Base-by-base conservation (phyloP, 805 yeast genomes). In the Nakazawaea holstii region DNA sequence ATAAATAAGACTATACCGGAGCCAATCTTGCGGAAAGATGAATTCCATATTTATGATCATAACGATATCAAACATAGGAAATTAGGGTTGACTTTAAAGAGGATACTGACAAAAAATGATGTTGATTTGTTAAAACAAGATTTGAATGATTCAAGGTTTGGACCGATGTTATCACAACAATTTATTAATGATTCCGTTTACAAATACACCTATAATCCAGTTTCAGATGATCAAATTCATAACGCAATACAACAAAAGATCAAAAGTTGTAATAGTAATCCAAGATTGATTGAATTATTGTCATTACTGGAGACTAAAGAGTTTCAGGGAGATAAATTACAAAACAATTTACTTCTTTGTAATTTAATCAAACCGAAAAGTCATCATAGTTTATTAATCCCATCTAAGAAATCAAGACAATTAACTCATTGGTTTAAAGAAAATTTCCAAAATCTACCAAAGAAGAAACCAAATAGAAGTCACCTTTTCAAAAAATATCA, bases 401-500 rank as follows among this genome's bases (percentile, higher is more conserved):
- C 50, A 10, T 37, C 46, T 14, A 37, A 41, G 24, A 42, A 42
- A 20, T 3, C 37, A 7, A 27, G 15, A 14, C 26, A 27, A 13
- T 27, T 47, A 31, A 8, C 14, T 7, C 15, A 27, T 4, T 47
- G 50, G 50, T 42, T 47, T 15, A n/a, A 42, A 27, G 32, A 42
- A 1, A 32, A 35, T 24, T 48, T 48, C 28, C 2, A 7, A 6
- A 41, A 39, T 8, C 33, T 48, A 7, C 46, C 42, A 9, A 38
- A 39, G 39, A 48, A 43, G 37, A 48, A 48, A 30, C 50, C 50
- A 7, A 48, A 48, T 29, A 38, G 50, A 14, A 6, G 13, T 26
- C 50, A 48, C 29, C 37, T 48, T 15, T 48, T 48, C 40, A 43
- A 48, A 15, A 43, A 43, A 29, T 33, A 10, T 9, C 44, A 39